These are phyloP conservation scores for Arachis stenosperma DNA, from an alignment of 306 rosid genomes.

Conservation along the genomic window DNA sequence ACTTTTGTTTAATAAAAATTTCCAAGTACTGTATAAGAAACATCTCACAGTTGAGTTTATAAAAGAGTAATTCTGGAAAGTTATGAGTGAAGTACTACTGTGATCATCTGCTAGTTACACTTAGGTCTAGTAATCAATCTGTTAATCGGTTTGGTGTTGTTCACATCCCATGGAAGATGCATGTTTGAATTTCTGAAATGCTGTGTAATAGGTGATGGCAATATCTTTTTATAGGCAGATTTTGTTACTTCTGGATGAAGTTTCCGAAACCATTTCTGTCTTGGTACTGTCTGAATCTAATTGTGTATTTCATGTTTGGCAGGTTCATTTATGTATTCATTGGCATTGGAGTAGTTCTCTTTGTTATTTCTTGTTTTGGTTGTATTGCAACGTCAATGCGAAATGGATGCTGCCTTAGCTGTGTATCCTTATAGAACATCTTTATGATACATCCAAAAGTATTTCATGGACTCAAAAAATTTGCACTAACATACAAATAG, in stretches of 20 bases:
- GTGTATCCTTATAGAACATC: constrained; percentile 73
- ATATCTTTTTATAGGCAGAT: neutral
- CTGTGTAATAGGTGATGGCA: neutral
- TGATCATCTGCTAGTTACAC: neutral
- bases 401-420: constrained; percentile 85
- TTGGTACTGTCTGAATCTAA: constrained; percentile 26
- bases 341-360: constrained; percentile 74
- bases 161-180: neutral
- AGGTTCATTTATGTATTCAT: constrained; percentile 93
- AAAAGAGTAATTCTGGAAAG: neutral
- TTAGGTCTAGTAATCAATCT: constrained; percentile 20
- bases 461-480: constrained; percentile 27
- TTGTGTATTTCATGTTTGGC: constrained; percentile 43
- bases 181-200: constrained; percentile 26
- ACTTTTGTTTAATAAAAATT: neutral
- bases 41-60: neutral
- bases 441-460: neutral
- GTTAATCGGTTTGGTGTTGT: constrained; percentile 29
- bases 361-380: constrained; percentile 82
- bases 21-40: neutral
- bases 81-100: neutral
- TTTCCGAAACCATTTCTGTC: constrained; percentile 18
- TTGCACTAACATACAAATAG: constrained; percentile 1
- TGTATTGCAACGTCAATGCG: constrained; percentile 75
- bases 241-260: constrained; percentile 14